phyloP scores from a whole-genome alignment of 108 stramenopile genomes.

The Hondaea fermentalgiana region DNA sequence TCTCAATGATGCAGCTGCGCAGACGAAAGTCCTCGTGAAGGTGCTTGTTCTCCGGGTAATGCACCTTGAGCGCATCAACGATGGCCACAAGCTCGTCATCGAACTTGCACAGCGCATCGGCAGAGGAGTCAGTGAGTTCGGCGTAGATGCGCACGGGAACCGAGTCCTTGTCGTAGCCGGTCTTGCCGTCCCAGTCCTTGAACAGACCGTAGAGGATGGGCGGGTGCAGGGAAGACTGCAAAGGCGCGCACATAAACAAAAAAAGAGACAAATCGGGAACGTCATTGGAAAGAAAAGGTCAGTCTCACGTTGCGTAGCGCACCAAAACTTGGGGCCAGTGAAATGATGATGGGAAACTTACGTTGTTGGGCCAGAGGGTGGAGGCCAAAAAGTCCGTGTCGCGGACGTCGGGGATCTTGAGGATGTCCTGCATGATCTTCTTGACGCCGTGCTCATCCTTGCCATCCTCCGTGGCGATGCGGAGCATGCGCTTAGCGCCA shows the following conservation, averaged over 20 bases:
- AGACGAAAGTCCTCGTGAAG: conserved; percentile 18
- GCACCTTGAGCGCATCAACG: not conserved
- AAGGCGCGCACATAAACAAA: no score
- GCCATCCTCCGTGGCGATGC: conserved; percentile 19
- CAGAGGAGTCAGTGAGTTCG: not conserved
- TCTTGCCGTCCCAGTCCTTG: conserved; percentile 29
- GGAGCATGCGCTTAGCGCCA: conserved; percentile 22
- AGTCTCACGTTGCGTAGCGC: not conserved
- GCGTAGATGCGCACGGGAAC: conserved; percentile 20
- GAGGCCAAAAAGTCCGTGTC: conserved; percentile 22
- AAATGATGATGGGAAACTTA: not conserved
- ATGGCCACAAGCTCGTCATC: conserved; percentile 26
- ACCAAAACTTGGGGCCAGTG: not conserved
- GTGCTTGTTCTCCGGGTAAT: conserved; percentile 16
- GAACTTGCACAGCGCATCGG: conserved; percentile 12
- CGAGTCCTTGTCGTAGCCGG: not conserved
- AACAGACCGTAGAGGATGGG: conserved; percentile 29
- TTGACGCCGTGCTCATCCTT: conserved; percentile 22
- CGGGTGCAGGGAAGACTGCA: conserved; percentile 20
- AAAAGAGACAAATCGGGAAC: not conserved
- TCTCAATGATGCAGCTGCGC: conserved; percentile 18
- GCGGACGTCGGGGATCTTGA: not conserved
- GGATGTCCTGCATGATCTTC: not conserved
- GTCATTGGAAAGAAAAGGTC: not conserved
- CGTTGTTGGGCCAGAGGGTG: conserved; percentile 29